Evolutionary conservation across 768 basidiomycete species (phyloP).

Genomic region (Kwoniella sp.): DNA sequence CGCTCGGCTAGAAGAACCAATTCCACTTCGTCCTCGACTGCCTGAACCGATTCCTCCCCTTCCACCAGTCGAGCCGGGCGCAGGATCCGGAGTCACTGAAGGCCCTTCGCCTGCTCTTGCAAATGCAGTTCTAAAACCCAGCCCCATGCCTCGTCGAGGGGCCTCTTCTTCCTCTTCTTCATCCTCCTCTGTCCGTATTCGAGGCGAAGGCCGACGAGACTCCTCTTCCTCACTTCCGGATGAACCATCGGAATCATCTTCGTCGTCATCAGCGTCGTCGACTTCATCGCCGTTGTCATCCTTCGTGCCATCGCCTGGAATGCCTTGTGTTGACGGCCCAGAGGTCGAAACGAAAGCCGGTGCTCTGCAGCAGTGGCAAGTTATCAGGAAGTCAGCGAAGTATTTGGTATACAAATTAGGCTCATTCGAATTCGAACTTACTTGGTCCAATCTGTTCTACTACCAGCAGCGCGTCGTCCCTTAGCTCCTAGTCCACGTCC

Average conservation of each 20-base stretch:
- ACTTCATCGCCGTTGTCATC: constrained; percentile 13
- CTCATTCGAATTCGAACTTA: constrained; percentile 26
- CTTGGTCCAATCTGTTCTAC: constrained; percentile 49
- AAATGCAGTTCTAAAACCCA: constrained; percentile 22
- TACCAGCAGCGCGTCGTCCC: constrained; percentile 20
- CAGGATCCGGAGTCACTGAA: not conserved
- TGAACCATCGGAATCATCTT: constrained; percentile 8
- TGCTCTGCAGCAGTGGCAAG: no score
- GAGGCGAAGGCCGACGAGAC: constrained; percentile 26
- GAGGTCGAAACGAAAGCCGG: constrained; percentile 44
- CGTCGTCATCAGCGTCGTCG: constrained; percentile 9
- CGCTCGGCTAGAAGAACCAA: constrained; percentile 26
- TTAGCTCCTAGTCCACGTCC: constrained; percentile 34
- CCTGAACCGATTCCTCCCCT: constrained; percentile 34
- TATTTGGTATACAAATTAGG: no score
- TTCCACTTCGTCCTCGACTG: constrained; percentile 28
- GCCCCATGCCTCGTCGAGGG: constrained; percentile 24
- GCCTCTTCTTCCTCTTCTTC: constrained; percentile 29
- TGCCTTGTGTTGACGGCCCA: not conserved
- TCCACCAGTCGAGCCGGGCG: constrained; percentile 8
- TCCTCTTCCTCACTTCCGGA: constrained; percentile 21
- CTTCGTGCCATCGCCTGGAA: not conserved
- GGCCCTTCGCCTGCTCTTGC: constrained; percentile 7
- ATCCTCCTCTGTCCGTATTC: constrained; percentile 19
- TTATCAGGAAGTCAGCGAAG: no score